These are phyloP conservation scores for Colletotrichum sp. DNA, from an alignment of 2,329 filamentous ascomycete genomes.

Conservation along the genomic window DNA sequence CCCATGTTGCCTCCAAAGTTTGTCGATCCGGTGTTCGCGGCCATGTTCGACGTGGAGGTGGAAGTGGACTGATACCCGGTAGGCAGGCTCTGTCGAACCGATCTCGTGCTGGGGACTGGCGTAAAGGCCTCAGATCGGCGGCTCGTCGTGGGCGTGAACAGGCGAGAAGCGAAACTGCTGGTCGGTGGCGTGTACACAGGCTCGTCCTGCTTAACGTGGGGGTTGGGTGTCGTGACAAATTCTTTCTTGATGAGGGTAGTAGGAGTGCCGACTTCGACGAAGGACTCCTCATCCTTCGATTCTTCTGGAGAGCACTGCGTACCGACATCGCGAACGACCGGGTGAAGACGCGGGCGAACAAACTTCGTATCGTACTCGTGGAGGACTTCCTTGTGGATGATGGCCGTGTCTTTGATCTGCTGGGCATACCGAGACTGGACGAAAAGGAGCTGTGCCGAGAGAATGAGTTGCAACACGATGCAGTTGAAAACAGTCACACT, in stretches of 20 bases:
- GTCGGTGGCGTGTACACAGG: constrained; percentile 4
- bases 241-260: constrained; percentile 71
- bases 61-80: constrained; percentile 27
- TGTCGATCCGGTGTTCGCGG: constrained; percentile 25
- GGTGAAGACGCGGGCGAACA: constrained; percentile 88
- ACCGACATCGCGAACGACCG: constrained; percentile 76
- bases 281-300: constrained; percentile 44
- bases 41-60: constrained; percentile 25
- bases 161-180: constrained; percentile 14
- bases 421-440: constrained; percentile 78
- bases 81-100: constrained; percentile 39
- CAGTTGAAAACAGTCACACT: constrained; percentile 87
- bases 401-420: constrained; percentile 81
- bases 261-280: constrained; percentile 57
- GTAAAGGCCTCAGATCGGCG: constrained; percentile 40
- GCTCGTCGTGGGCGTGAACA: constrained; percentile 18
- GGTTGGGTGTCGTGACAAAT: constrained; percentile 84
- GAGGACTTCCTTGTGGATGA: constrained; percentile 91
- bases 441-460: constrained; percentile 79
- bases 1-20: constrained; percentile 77
- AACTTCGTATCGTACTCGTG: constrained; percentile 97
- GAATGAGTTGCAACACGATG: constrained; percentile 73
- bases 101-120: constrained; percentile 30
- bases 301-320: constrained; percentile 72
- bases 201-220: constrained; percentile 73